These are phyloP conservation scores for Plasmodium knowlesi DNA, from an alignment of 169 alveolate species.

Conservation along the genomic window DNA sequence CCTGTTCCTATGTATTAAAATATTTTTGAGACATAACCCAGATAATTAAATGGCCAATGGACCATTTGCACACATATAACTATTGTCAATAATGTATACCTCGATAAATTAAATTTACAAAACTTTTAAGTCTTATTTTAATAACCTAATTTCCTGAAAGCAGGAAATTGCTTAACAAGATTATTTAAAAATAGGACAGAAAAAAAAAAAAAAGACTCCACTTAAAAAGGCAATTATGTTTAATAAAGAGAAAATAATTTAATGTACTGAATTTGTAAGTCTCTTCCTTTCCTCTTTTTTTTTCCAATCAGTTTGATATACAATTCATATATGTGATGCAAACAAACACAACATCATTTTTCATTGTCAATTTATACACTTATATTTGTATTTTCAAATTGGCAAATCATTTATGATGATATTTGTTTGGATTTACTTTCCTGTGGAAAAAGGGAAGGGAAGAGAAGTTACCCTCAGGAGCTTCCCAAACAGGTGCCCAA, in stretches of 20 bases:
- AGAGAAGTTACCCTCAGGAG: conserved; percentile 56
- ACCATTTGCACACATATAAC: neutral
- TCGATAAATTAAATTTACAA: neutral
- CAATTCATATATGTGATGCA: conserved; percentile 3
- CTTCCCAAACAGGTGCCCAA: conserved; percentile 71
- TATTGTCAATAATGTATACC: neutral
- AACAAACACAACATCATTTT: conserved; percentile 50
- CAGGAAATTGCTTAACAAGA: neutral
- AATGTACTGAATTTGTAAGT: neutral
- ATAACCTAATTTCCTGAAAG: conserved; percentile 2
- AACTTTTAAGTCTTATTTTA: conserved; percentile 4
- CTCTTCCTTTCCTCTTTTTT: neutral
- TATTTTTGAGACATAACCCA: neutral
- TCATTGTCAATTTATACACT: conserved; percentile 72
- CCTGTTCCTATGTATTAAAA: neutral
- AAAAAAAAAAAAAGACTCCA: neutral
- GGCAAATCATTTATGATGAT: conserved; percentile 67
- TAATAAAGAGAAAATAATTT: neutral
- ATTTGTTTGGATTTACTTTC: conserved; percentile 18
- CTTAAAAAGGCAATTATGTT: conserved; percentile 12
- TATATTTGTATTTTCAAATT: conserved; percentile 61
- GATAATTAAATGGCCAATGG: neutral
- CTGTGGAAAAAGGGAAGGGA: conserved; percentile 2
- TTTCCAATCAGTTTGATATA: neutral
- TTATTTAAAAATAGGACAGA: neutral